Conservation (phyloP, 1,284 basidiomycete genomes). For the Coniophora puteana region DNA sequence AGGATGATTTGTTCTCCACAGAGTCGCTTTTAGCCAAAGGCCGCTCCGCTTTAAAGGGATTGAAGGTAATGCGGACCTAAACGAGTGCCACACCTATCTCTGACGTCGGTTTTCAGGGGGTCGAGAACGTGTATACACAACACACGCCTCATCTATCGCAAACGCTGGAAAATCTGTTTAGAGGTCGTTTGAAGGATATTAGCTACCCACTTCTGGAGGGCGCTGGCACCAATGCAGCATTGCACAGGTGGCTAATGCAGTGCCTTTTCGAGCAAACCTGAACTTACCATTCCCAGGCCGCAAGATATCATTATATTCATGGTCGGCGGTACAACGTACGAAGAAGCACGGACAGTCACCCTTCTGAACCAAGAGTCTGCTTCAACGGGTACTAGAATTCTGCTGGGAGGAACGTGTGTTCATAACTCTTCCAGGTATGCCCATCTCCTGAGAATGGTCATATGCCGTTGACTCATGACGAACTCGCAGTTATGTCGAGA, state of each 20-base stretch:
- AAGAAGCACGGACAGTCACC: constrained; percentile 82
- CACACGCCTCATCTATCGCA: constrained; percentile 93
- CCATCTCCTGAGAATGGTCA: background rate
- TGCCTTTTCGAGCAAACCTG: background rate
- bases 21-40: constrained; percentile 95
- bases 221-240: constrained; percentile 57
- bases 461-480: constrained; percentile 6
- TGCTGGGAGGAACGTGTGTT: constrained; percentile 90
- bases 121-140: constrained; percentile 99
- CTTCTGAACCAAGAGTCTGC: constrained; percentile 79
- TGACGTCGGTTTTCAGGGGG: constrained; percentile 56
- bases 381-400: constrained; percentile 61
- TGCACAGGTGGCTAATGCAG: constrained; percentile 55
- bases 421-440: constrained; percentile 87
- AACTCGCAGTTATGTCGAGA: constrained; percentile 64
- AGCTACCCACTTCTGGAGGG: constrained; percentile 89
- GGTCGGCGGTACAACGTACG: constrained; percentile 92
- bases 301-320: constrained; percentile 96
- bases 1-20: constrained; percentile 96
- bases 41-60: constrained; percentile 90
- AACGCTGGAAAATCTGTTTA: constrained; percentile 88
- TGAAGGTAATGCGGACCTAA: constrained; percentile 87
- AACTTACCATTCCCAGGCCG: constrained; percentile 48
- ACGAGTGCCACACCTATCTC: background rate
- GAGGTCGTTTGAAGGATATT: constrained; percentile 81